Base-by-base conservation (phyloP, 2,329 filamentous ascomycete genomes). In the Annulohypoxylon truncatum region DNA sequence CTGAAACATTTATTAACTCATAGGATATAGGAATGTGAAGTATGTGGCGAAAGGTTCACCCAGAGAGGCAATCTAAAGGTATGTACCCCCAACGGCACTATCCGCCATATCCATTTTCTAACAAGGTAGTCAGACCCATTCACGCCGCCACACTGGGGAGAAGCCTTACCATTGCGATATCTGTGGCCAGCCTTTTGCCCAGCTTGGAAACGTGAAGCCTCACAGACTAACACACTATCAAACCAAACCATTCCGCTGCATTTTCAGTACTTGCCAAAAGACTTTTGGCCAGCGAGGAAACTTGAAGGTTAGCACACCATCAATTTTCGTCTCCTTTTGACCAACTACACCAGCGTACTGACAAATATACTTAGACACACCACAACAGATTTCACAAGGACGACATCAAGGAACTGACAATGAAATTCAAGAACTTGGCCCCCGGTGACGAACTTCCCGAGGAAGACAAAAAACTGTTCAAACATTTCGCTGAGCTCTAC, bases 51-150 rank as follows among this genome's bases (percentile, higher is more conserved):
- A 72, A 85, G 88, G 13, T 98, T 97, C 77, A 96, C 93, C n/a
- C 96, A 98, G 78, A 85, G 93, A 13, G 95, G 95, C 9, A 98
- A 98, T 75, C 84, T 97, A 46, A 96, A 94, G 83, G 92, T 93
- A 63, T 2, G 54, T 3, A n/a, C 15, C 9, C 40, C 29, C 35
- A 13, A 13, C n/a, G n/a, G 9, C 12, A 24, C 5, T 13, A 26
- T 18, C 10, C n/a, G n/a, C 24, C 1, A 4, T 48, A 28, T 22
- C 12, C n/a, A 6, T 24, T 33, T 46, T 56, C 61, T 69, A 33
- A 69, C 52, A 18, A 38, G 9, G 12, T 29, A 31, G 22, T 1
- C 8, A 70, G 67, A 63, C 67, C 1, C 67, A 70, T 31, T 51
- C 46, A 0, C 64, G 67, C 3, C 28, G 62, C 18, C 67, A 70